Base-by-base conservation (phyloP, 148 eudicot genomes). In the Dysphania ambrosioides region DNA sequence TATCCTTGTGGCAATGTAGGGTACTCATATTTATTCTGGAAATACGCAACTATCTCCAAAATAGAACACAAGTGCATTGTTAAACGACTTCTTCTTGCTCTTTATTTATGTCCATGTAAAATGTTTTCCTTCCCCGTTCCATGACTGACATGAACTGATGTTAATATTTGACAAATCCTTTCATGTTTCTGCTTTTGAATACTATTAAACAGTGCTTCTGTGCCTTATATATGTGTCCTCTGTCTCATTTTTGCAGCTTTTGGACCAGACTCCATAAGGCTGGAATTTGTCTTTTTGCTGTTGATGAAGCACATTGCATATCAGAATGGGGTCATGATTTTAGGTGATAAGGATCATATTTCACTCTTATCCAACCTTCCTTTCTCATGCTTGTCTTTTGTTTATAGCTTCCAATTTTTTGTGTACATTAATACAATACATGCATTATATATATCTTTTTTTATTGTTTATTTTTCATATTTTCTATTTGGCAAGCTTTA, bases 241-340 rank as follows among this genome's bases (percentile, higher is more conserved):
- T 83, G 47, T 78, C 57, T 72, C 53, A 53, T 82, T 63, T 73
- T 73, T 82, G 80, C 89, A 91, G 97, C 79, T 91, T 91, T 74
- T 91, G 97, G 97, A 79, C 84, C 36, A 91, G 86, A 51, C 70
- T 91, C 85, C 85, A 82, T 29, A 74, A 73, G 68, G 75, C 71
- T 31, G 97, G 97, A 74, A 88, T 91, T 72, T 83, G 92, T 81
- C 84, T 91, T 27, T 79, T 91, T 77, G 97, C 97, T 41, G 90
- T 91, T 64, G 97, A 91, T 76, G 97, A 91, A 85, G 97, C 94
- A 55, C 97, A 91, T 78, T 91, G 97, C 86, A 89, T 91, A 77
- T 89, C 94, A 60, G 94, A 91, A 77, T 91, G 97, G 94, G 97
- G 97, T 42, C 97, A 91, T 79, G 85, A 88, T 87, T 91, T 91